Evolutionary conservation across 306 rosid genomes (phyloP).

Genomic region (Castanopsis chinensis): DNA sequence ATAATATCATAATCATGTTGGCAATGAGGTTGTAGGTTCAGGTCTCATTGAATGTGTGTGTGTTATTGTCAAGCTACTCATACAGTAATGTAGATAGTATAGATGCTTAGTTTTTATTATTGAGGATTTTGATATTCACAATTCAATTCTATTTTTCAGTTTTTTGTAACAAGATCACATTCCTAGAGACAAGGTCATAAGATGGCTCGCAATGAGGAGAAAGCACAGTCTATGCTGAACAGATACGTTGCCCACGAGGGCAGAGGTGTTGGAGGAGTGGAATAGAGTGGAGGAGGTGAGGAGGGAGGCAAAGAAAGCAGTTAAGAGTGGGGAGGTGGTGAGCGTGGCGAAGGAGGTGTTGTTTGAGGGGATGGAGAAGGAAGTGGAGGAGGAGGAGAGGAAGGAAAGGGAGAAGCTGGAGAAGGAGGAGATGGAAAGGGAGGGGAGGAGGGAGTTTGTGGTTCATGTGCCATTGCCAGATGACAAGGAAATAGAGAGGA

Average conservation of each 20-base stretch:
- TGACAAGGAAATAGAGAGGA: conserved; percentile 83
- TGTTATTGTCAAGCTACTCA: too few relatives aligned
- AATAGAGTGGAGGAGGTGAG: conserved; percentile 65
- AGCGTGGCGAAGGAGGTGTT: conserved; percentile 53
- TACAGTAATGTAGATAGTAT: too few relatives aligned
- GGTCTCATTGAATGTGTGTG: too few relatives aligned
- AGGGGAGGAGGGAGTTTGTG: conserved; percentile 66
- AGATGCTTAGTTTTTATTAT: too few relatives aligned
- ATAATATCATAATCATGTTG: too few relatives aligned
- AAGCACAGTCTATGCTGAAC: conserved; percentile 76
- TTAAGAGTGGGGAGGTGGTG: conserved; percentile 77
- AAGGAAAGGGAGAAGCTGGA: conserved; percentile 48
- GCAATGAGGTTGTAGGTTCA: too few relatives aligned
- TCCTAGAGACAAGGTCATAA: background rate
- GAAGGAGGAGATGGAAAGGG: conserved; percentile 38
- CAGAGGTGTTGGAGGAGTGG: conserved; percentile 76
- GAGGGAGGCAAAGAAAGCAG: conserved; percentile 78
- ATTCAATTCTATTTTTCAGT: too few relatives aligned
- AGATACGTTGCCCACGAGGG: conserved; percentile 75
- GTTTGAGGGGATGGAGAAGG: conserved; percentile 62
- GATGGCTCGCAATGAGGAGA: conserved; percentile 86
- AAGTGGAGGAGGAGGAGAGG: conserved; percentile 81
- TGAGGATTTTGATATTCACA: too few relatives aligned
- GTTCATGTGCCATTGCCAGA: conserved; percentile 93
- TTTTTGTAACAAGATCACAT: too few relatives aligned